These are phyloP conservation scores for Epithele typhae DNA, from an alignment of 768 basidiomycete species.

Conservation along the genomic window DNA sequence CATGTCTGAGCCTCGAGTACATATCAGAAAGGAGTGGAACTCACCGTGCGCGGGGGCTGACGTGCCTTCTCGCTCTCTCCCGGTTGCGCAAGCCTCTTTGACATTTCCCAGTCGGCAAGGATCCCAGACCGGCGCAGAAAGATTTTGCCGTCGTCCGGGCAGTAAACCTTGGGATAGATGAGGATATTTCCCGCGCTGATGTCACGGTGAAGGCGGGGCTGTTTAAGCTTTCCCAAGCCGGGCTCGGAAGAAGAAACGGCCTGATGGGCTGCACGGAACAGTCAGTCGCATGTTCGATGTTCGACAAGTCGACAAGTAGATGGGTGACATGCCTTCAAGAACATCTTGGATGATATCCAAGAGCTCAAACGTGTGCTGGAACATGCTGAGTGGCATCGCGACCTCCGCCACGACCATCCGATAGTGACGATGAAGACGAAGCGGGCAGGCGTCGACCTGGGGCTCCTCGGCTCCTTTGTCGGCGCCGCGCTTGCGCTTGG, in stretches of 20 bases:
- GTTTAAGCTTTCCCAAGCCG: background rate
- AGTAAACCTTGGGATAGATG: background rate
- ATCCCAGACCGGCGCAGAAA: background rate
- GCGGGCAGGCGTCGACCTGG: background rate
- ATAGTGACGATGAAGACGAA: slow-evolving; percentile 1
- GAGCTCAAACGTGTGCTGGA: background rate
- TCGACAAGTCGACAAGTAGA: background rate
- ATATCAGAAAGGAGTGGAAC: background rate
- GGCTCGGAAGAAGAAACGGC: no score
- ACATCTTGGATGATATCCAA: background rate
- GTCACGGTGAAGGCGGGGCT: slow-evolving; percentile 1
- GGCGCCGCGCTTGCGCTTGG: no score
- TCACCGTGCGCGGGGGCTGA: slow-evolving; percentile 5
- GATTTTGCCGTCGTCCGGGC: background rate
- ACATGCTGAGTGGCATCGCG: background rate
- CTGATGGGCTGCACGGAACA: background rate
- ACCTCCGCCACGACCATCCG: slow-evolving; percentile 5
- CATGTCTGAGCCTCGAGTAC: background rate
- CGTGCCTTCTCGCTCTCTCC: background rate
- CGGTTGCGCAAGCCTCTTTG: background rate
- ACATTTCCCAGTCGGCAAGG: slow-evolving; percentile 8
- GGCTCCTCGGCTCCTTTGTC: no score
- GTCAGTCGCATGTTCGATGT: background rate
- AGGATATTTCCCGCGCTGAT: slow-evolving; percentile 6
- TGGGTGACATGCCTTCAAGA: slow-evolving; percentile 1